phyloP scores from a whole-genome alignment of 129 eudicot genomes.

The Erigeron canadensis region DNA sequence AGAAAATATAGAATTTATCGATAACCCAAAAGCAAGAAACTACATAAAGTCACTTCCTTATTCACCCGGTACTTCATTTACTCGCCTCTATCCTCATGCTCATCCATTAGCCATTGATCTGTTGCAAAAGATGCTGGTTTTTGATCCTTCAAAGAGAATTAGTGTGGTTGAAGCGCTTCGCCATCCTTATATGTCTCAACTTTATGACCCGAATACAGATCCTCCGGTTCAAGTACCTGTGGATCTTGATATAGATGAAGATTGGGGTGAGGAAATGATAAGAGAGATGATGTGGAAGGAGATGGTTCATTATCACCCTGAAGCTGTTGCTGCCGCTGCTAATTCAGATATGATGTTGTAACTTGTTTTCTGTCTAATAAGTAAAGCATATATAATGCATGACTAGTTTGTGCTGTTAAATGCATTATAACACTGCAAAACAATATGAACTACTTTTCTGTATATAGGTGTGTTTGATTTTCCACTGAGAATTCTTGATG shows the following conservation, averaged over 20 bases:
- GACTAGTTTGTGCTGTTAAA: constrained; percentile 43
- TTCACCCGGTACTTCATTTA: constrained; percentile 58
- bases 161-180: constrained; percentile 72
- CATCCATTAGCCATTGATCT: constrained; percentile 73
- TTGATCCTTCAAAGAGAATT: constrained; percentile 73
- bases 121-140: constrained; percentile 72
- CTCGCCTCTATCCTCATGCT: constrained; percentile 59
- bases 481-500: constrained; percentile 3
- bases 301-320: constrained; percentile 79
- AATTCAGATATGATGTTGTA: constrained; percentile 36
- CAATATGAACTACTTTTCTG: constrained; percentile 39
- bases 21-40: constrained; percentile 76
- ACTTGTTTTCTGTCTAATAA: constrained; percentile 34
- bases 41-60: constrained; percentile 65
- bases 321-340: constrained; percentile 38
- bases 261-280: constrained; percentile 77
- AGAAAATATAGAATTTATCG: constrained; percentile 63
- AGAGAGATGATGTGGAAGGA: constrained; percentile 85
- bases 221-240: constrained; percentile 79
- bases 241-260: constrained; percentile 78
- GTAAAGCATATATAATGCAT: constrained; percentile 38
- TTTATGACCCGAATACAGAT: constrained; percentile 65
- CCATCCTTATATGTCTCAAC: constrained; percentile 81
- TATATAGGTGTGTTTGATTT: constrained; percentile 37
- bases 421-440: constrained; percentile 34